Conservation (phyloP, 345 rosid species). For the Toxicodendron radicans region DNA sequence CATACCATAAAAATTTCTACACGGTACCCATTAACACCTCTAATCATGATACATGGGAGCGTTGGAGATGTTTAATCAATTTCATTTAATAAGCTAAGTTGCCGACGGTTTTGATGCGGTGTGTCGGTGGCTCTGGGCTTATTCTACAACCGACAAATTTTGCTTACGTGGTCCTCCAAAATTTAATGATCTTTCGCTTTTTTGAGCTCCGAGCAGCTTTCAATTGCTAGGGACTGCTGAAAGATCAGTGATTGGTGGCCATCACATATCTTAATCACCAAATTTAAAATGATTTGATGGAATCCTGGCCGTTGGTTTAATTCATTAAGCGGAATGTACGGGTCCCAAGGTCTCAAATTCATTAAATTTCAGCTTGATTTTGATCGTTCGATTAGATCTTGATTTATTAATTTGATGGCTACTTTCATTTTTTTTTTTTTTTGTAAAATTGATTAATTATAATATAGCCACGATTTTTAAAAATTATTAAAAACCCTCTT, state of each 20-base stretch:
- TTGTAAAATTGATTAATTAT: not conserved
- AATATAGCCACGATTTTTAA: no score
- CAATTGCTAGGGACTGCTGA: no score
- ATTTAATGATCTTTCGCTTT: not conserved
- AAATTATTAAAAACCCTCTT: no score
- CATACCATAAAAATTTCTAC: no score
- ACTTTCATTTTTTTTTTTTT: not conserved
- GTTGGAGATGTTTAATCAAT: not conserved
- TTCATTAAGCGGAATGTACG: not conserved
- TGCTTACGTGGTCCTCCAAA: not conserved
- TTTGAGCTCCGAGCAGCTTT: not conserved
- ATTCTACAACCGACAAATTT: constrained; percentile 7
- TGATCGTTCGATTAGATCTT: not conserved
- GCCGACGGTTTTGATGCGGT: constrained; percentile 20
- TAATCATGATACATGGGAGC: not conserved
- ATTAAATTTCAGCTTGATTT: not conserved
- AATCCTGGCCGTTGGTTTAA: not conserved
- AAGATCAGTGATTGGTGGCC: not conserved
- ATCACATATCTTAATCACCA: not conserved
- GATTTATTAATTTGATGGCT: not conserved
- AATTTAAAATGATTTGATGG: not conserved
- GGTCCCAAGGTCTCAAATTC: not conserved
- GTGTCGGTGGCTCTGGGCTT: constrained; percentile 24
- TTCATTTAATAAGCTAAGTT: not conserved
- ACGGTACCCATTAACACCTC: no score